Base-by-base conservation (phyloP, 371 early-diverging fungal species). In the Nematocida parisii region DNA sequence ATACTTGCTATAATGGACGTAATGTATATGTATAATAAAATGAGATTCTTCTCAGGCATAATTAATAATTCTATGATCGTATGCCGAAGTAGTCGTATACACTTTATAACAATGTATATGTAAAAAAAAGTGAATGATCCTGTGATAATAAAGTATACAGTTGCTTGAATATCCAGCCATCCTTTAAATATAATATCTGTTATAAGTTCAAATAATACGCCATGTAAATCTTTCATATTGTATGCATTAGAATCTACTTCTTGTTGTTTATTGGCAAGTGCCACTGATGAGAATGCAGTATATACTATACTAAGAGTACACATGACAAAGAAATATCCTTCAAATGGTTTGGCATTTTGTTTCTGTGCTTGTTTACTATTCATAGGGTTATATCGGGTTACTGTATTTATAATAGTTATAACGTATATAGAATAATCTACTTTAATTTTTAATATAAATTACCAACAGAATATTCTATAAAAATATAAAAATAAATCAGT, bases 81-180 rank as follows among this genome's bases (percentile, higher is more conserved):
- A 22, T 20, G 44, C 27, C 47, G 42, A 27, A 61, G 9, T 42
- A 15, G 7, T n/a, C 44, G 66, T 44, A 27, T 7, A 18, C n/a
- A 40, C 13, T 18, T 18, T 0, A 39, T 3, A 33, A 5, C 24
- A 27, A 71, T 24, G 58, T 52, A 71, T 50, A 71, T 1, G 40
- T 71, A 71, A 20, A 71, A 56, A 40, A 71, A 71, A 57, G 58
- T 57, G 58, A 71, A 13, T 39, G 58, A 20, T 7, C 72, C 72
- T 13, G 58, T 71, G 9, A 57, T 15, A 18, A 71, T 18, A 42
- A 71, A 44, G 45, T 71, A 71, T 18, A 71, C 4, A 5, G 57
- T 40, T 9, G 58, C 47, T 4, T 46, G 72, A 7, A 71, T 5
- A 33, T 71, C 72, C 20, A 71, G 1, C 5, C 20, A 27, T 22